phyloP scores from a whole-genome alignment of 495 filamentous ascomycete genomes.

The Talaromyces stipitatus region DNA sequence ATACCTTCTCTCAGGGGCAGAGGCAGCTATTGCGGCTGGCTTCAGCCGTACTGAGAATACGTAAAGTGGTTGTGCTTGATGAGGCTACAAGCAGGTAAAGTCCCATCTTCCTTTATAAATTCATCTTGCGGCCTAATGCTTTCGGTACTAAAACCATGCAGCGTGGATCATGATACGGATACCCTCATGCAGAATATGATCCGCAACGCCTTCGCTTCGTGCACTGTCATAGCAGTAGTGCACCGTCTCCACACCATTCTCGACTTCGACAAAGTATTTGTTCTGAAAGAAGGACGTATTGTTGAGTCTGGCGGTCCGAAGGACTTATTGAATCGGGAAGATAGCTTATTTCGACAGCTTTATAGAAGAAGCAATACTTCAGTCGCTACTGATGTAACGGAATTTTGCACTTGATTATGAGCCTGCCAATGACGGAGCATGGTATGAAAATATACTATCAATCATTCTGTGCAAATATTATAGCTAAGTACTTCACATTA shows the following conservation, averaged over 20 bases:
- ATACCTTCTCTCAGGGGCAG: constrained; percentile 30
- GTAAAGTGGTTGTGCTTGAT: constrained; percentile 26
- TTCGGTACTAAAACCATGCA: not conserved
- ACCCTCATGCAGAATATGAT: constrained; percentile 13
- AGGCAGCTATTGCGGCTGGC: constrained; percentile 29
- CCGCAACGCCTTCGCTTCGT: constrained; percentile 7
- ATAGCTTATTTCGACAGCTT: not conserved
- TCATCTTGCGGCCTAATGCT: no score
- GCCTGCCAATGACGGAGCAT: no score
- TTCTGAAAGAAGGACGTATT: constrained; percentile 12
- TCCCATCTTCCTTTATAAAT: not conserved
- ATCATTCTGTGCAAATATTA: no score
- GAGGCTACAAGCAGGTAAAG: constrained; percentile 8
- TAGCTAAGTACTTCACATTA: no score
- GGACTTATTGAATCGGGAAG: not conserved
- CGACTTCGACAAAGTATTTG: constrained; percentile 14
- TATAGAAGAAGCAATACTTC: not conserved
- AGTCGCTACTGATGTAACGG: no score
- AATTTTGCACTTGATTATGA: no score
- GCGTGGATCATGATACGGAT: constrained; percentile 13
- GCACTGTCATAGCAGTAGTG: constrained; percentile 13
- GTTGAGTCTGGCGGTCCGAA: constrained; percentile 9
- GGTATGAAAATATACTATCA: no score
- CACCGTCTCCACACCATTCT: constrained; percentile 16
- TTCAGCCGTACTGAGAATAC: constrained; percentile 13